Evolutionary conservation across 345 rosid species (phyloP).

Genomic region (Salix exigua): DNA sequence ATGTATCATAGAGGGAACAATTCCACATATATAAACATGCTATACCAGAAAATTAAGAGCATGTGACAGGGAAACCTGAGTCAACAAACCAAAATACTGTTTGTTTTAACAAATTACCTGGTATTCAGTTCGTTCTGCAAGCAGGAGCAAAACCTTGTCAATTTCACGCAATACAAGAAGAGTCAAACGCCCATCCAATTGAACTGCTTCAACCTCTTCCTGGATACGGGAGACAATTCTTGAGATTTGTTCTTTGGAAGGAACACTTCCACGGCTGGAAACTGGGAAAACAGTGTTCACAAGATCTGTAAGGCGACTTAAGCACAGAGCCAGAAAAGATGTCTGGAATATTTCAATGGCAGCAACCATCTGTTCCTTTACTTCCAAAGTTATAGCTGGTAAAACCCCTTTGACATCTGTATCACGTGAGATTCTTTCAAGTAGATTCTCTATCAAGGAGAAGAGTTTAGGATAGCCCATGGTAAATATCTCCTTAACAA

Average conservation of each 20-base stretch:
- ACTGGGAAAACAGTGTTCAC: conserved; percentile 81
- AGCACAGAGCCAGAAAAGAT: conserved; percentile 71
- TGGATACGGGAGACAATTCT: conserved; percentile 76
- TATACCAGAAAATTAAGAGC: neutral
- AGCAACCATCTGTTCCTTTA: conserved; percentile 72
- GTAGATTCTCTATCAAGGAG: conserved; percentile 74
- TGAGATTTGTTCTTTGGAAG: conserved; percentile 84
- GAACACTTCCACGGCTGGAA: conserved; percentile 91
- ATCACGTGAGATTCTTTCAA: conserved; percentile 74
- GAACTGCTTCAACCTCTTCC: conserved; percentile 93
- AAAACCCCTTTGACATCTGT: conserved; percentile 89
- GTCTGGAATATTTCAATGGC: conserved; percentile 88
- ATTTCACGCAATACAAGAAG: conserved; percentile 86
- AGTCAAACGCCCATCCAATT: conserved; percentile 79
- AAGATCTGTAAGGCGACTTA: conserved; percentile 82
- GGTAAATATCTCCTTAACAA: conserved; percentile 90
- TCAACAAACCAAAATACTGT: neutral
- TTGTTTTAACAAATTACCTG: conserved; percentile 51
- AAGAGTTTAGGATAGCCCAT: conserved; percentile 90
- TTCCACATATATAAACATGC: neutral
- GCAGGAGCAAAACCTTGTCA: conserved; percentile 70
- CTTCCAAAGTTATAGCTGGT: conserved; percentile 73
- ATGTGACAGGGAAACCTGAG: neutral
- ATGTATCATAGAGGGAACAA: neutral
- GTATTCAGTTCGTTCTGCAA: conserved; percentile 86